phyloP scores from a whole-genome alignment of 2,329 filamentous ascomycete species.

The Endothia cerciana region DNA sequence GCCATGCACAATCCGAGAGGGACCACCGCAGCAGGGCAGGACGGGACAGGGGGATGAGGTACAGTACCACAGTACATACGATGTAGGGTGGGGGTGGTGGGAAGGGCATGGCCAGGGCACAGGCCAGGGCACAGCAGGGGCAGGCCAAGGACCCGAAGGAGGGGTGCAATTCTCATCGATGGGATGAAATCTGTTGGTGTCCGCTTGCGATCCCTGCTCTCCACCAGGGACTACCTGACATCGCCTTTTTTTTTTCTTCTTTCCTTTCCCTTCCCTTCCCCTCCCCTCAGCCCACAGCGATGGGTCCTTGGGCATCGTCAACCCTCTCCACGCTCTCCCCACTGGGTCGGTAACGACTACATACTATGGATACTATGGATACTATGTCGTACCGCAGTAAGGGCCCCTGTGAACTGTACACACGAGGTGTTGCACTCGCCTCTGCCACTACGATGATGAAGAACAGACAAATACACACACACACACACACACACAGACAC shows the following conservation, averaged over 20 bases:
- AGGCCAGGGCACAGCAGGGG: not conserved
- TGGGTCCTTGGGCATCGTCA: slow-evolving; percentile 13
- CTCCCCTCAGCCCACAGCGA: not conserved
- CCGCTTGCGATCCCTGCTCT: no score
- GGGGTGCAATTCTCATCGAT: slow-evolving; percentile 3
- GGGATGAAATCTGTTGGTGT: slow-evolving; percentile 4
- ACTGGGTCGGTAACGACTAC: not conserved
- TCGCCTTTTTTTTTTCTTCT: not conserved
- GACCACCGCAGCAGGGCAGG: slow-evolving; percentile 4
- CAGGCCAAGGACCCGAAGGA: not conserved
- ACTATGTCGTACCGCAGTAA: no score
- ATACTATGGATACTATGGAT: no score
- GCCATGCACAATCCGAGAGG: not conserved
- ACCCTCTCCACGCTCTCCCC: slow-evolving; percentile 1
- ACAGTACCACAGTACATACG: no score
- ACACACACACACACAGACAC: no score
- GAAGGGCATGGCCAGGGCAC: not conserved
- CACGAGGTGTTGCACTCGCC: no score
- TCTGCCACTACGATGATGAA: no score
- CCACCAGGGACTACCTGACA: slow-evolving; percentile 1
- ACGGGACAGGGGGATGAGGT: not conserved
- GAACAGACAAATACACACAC: no score
- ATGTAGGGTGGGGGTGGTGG: not conserved
- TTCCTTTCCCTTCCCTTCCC: not conserved
- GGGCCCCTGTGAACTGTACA: no score